A percentile compares a stretch with the other conserved stretches of the same genome.
These are phyloP conservation scores for Hymenoscyphus scutula DNA, from an alignment of 2,329 filamentous ascomycete genomes.

Conservation along the genomic window DNA sequence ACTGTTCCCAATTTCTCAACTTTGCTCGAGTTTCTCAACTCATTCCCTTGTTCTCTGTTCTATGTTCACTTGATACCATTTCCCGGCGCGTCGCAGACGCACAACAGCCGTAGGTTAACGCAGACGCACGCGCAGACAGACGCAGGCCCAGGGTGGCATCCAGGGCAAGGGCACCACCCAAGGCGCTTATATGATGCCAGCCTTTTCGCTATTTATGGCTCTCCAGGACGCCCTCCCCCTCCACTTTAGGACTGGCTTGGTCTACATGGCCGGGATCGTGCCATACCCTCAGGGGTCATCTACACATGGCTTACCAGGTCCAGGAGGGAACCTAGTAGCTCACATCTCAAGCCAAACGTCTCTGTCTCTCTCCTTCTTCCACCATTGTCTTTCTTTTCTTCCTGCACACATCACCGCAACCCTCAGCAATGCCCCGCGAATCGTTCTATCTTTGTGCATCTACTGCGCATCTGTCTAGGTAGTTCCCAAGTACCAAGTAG, in stretches of 20 bases:
- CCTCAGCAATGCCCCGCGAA: constrained; percentile 36
- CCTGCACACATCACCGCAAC: constrained; percentile 26
- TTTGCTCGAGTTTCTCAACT: not conserved
- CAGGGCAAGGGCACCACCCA: constrained; percentile 3
- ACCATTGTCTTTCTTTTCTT: constrained; percentile 20
- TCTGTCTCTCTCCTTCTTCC: constrained; percentile 8
- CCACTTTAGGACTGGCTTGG: constrained; percentile 1
- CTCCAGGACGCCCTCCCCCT: constrained; percentile 1
- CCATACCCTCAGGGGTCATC: constrained; percentile 1
- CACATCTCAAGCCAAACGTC: constrained; percentile 2
- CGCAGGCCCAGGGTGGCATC: not conserved
- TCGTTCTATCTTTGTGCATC: constrained; percentile 35
- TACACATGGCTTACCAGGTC: constrained; percentile 3
- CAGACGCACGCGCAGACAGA: constrained; percentile 4
- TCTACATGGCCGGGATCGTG: not conserved
- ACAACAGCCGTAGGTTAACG: not conserved
- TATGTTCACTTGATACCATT: not conserved
- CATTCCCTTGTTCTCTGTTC: not conserved
- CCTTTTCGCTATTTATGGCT: constrained; percentile 1
- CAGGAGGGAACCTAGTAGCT: not conserved
- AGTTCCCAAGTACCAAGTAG: constrained; percentile 27
- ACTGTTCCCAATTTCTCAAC: not conserved
- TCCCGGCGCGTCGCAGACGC: not conserved
- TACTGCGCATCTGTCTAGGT: constrained; percentile 29
- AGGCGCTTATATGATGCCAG: not conserved